Conservation (phyloP, 176 grass and related monocot genomes). For the Triticum timopheevii region DNA sequence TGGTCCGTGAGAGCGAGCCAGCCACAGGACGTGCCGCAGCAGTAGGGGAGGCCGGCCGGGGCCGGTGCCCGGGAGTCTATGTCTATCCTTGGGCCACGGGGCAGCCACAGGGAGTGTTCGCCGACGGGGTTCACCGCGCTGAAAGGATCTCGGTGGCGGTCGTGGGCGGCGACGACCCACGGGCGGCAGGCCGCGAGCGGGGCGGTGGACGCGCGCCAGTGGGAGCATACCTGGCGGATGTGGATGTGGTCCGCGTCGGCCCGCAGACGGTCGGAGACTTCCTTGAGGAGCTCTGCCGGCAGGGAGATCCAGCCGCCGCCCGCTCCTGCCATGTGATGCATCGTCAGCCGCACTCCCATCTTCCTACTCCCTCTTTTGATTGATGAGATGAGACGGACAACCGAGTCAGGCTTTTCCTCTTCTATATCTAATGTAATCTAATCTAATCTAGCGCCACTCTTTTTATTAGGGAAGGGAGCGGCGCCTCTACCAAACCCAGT, state of each 20-base stretch:
- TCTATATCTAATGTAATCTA: no score
- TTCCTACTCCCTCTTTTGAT: no score
- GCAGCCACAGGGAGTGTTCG: background rate
- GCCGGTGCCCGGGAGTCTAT: background rate
- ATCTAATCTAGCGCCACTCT: no score
- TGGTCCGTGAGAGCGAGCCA: background rate
- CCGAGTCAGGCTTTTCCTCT: no score
- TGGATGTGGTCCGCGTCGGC: background rate
- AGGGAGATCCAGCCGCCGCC: background rate
- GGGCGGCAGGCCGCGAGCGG: background rate
- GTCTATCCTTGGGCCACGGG: background rate
- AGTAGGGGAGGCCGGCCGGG: background rate
- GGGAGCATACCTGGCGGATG: background rate
- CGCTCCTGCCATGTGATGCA: background rate
- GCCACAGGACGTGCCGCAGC: background rate
- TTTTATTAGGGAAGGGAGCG: no score
- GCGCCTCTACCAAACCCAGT: no score
- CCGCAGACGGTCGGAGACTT: background rate
- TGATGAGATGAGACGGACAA: no score
- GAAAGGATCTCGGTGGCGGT: background rate
- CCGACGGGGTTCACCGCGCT: background rate
- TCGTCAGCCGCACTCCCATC: background rate
- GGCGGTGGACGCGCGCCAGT: constrained; percentile 1
- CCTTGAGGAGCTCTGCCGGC: background rate
- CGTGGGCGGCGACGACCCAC: background rate